Evolutionary conservation across 345 rosid species (phyloP).

Genomic region (Raphanus sativus): DNA sequence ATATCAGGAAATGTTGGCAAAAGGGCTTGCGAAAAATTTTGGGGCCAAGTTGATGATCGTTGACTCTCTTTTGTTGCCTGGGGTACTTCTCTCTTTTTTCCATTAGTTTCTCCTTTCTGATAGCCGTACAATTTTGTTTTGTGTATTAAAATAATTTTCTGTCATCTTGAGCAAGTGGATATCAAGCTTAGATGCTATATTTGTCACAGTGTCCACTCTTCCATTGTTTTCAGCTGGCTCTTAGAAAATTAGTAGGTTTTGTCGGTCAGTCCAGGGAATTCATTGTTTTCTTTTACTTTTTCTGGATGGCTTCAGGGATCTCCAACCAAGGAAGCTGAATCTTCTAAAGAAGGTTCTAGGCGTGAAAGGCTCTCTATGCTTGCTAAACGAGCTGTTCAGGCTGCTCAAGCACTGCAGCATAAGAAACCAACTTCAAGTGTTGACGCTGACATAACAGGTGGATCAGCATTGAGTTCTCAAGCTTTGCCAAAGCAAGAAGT

Average conservation of each 20-base stretch:
- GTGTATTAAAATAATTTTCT: background rate
- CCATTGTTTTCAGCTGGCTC: background rate
- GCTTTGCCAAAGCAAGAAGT: conserved; percentile 82
- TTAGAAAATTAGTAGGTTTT: background rate
- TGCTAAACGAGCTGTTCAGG: conserved; percentile 53
- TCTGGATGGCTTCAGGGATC: conserved; percentile 57
- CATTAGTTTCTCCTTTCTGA: background rate
- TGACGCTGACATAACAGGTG: conserved; percentile 88
- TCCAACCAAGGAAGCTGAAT: conserved; percentile 60
- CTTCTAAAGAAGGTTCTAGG: conserved; percentile 65
- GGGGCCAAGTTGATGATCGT: conserved; percentile 77
- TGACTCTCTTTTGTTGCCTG: conserved; percentile 86
- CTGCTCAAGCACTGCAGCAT: conserved; percentile 60
- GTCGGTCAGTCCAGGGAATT: conserved; percentile 1
- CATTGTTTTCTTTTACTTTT: conserved; percentile 11
- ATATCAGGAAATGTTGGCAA: conserved; percentile 85
- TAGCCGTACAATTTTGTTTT: conserved; percentile 1
- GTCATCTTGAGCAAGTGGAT: conserved; percentile 10
- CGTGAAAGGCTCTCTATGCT: conserved; percentile 65
- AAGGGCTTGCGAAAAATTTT: conserved; percentile 83
- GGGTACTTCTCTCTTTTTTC: conserved; percentile 56
- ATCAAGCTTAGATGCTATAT: conserved; percentile 12
- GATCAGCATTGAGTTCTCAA: conserved; percentile 67
- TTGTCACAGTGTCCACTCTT: background rate
- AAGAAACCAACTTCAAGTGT: conserved; percentile 88